Conservation (phyloP, 169 alveolate genomes). For the Haemoproteus tartakovskyi region DNA sequence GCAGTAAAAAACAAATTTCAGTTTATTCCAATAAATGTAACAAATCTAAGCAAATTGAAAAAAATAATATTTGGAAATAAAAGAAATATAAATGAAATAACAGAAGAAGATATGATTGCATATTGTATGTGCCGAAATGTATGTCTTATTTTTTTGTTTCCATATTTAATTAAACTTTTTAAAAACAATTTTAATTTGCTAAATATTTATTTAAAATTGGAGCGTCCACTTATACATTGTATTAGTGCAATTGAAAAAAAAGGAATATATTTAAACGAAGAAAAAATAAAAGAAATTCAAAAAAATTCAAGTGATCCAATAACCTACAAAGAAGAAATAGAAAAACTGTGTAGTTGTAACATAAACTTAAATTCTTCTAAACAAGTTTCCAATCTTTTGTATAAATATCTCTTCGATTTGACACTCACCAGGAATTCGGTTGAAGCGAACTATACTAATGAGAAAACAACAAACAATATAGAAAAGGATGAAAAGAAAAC, state of each 20-base stretch:
- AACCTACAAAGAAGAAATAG: conserved; percentile 42
- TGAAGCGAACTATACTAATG: not conserved
- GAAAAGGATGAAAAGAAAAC: too few species aligned
- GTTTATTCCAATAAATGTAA: conserved; percentile 5
- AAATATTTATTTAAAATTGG: conserved; percentile 33
- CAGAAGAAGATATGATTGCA: conserved; percentile 55
- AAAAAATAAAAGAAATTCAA: conserved; percentile 54
- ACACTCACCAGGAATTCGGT: not conserved
- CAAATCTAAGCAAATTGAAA: conserved; percentile 9
- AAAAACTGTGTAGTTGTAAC: conserved; percentile 20
- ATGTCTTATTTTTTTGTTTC: conserved; percentile 20
- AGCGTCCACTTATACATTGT: conserved; percentile 50
- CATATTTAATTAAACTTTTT: conserved; percentile 11
- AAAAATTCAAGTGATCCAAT: conserved; percentile 29
- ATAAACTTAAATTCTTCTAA: conserved; percentile 64
- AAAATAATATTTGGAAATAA: conserved; percentile 54
- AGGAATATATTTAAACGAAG: conserved; percentile 45
- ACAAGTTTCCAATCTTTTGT: conserved; percentile 49
- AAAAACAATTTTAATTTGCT: conserved; percentile 6
- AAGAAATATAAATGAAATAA: conserved; percentile 36
- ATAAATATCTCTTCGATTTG: conserved; percentile 1
- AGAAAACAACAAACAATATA: too few species aligned
- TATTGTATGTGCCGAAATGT: conserved; percentile 28
- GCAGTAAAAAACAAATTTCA: not conserved
- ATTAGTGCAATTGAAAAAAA: conserved; percentile 48